Evolutionary conservation across 106 monocot species (phyloP), one percentile per base, ranked within the genome.

Genomic region (Cymbidium sinense): DNA sequence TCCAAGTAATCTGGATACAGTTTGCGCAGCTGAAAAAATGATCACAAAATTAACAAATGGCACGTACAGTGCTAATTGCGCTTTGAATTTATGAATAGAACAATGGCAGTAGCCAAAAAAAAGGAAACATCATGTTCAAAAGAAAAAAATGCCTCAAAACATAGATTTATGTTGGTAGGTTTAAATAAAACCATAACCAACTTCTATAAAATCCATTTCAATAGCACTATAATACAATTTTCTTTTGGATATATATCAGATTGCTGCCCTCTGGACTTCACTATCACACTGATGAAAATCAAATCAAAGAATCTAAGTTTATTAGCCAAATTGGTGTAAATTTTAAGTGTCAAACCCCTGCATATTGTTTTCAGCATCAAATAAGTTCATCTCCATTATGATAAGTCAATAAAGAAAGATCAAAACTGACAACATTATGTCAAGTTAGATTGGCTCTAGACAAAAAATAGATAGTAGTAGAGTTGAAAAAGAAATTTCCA

Each of bases 1-100:
- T 21, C 95, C 94, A 76, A 99, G 79, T 61, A 99, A 86, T 80
- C 81, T 87, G 36, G 94, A 82, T 86, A 99, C 98, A 81, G 83
- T 95, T 71, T 81, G 82, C 64, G n/a, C n/a, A 86, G 79, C 98
- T 99, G 80, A 52, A 82, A n/a, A 87, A 13, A 77, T 64, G 25
- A 43, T 17, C n/a, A 21, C 36, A 74, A 1, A 28, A 50, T 12
- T 65, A 70, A 44, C 11, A 43, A 58, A 77, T 3, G 50, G 21
- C 41, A 0, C 29, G 69, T 41, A 61, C 12, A 64, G 18, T 17
- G 33, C 35, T 35, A 73, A 58, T 20, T 35, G 44, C 36, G n/a
- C n/a, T 64, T 51, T 50, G 25, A 29, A 80, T 13, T 34, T 50
- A 21, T 71, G 36, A 36, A 67, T 67, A 33, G 33, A 10, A 67